These are phyloP conservation scores for Metschnikowia lunata DNA, from an alignment of 805 yeast genomes.

Conservation along the genomic window DNA sequence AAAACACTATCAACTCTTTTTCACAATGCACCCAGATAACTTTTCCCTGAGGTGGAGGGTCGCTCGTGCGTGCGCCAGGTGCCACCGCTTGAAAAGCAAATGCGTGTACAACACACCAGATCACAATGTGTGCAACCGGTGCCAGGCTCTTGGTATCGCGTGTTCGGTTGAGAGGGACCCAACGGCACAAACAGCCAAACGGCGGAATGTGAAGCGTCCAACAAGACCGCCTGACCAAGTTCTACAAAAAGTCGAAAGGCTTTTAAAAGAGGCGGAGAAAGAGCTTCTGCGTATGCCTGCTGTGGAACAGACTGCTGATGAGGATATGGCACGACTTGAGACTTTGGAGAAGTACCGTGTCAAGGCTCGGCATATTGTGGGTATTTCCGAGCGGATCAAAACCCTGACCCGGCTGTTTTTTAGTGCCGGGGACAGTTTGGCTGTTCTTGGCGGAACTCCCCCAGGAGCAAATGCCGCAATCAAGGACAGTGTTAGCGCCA, in stretches of 20 bases:
- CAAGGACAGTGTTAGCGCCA: too few relatives aligned
- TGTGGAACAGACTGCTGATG: too few relatives aligned
- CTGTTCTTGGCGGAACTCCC: too few relatives aligned
- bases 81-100: constrained; percentile 49
- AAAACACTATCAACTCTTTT: too few relatives aligned
- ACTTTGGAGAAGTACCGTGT: too few relatives aligned
- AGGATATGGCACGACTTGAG: too few relatives aligned
- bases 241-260: constrained; percentile 3
- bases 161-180: constrained; percentile 52
- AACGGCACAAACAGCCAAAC: constrained; percentile 33
- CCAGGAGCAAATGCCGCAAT: too few relatives aligned
- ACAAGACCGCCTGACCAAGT: constrained; percentile 2
- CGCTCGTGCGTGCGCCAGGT: constrained; percentile 51
- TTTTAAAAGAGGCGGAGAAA: constrained; percentile 7
- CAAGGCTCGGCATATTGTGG: too few relatives aligned
- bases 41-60: constrained; percentile 46
- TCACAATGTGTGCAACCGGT: constrained; percentile 41
- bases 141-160: constrained; percentile 39
- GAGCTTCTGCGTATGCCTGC: constrained; percentile 4
- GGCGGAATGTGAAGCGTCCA: constrained; percentile 5
- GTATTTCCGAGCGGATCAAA: too few relatives aligned
- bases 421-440: too few relatives aligned
- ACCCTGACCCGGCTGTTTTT: too few relatives aligned
- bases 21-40: constrained; percentile 6
- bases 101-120: constrained; percentile 48